Percentiles rank a stretch among this genome's conserved stretches.
Conservation (phyloP, 768 basidiomycete species). For the Suillus paluster region DNA sequence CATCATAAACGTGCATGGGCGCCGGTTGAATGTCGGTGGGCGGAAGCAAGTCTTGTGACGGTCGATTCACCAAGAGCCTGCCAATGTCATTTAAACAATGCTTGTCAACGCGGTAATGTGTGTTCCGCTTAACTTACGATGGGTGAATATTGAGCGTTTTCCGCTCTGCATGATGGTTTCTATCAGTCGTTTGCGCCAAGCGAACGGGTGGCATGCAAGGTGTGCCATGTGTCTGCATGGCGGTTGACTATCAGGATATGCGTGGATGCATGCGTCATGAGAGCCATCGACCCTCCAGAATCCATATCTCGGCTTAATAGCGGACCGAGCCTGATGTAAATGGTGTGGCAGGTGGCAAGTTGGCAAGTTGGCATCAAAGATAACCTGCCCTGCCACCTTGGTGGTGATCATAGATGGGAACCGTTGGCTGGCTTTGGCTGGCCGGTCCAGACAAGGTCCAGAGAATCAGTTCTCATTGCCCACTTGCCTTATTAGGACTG, state of each 20-base stretch:
- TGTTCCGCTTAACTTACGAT: neutral
- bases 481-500: too few species aligned
- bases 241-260: neutral
- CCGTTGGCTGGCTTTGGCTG: too few species aligned
- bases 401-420: too few species aligned
- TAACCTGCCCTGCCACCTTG: neutral
- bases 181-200: neutral
- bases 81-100: neutral
- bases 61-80: neutral
- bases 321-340: neutral
- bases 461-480: too few species aligned
- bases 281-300: neutral
- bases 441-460: too few species aligned
- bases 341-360: neutral
- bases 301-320: neutral
- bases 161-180: neutral
- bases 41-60: neutral
- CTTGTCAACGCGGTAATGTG: neutral
- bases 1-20: neutral
- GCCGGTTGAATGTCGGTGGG: neutral
- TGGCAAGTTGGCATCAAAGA: too few species aligned
- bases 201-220: neutral
- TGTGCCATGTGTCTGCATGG: neutral
- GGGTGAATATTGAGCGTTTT: neutral
- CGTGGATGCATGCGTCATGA: neutral